These are phyloP conservation scores for Kalmanozyma brasiliensis DNA, from an alignment of 1,284 basidiomycete genomes.

Conservation along the genomic window DNA sequence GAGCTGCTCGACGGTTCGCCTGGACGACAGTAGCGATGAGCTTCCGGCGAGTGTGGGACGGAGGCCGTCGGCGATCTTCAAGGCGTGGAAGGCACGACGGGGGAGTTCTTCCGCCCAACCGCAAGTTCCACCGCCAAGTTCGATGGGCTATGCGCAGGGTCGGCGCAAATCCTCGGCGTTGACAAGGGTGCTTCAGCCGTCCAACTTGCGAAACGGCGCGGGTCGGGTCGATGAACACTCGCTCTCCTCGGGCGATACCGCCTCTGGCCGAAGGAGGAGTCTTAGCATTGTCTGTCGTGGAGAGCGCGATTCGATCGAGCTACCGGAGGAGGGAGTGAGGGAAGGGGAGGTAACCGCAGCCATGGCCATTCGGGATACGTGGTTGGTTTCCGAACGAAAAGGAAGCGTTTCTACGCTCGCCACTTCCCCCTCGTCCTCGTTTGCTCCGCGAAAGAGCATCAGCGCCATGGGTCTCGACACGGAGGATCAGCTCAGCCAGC, in stretches of 20 bases:
- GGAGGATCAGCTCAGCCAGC: slow-evolving; percentile 12
- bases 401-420: slow-evolving; percentile 19
- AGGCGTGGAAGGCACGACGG: slow-evolving; percentile 17
- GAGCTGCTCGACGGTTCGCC: not conserved
- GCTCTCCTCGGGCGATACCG: slow-evolving; percentile 1
- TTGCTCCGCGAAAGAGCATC: slow-evolving; percentile 5
- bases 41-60: not conserved
- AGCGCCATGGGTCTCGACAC: slow-evolving; percentile 17
- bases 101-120: slow-evolving; percentile 6
- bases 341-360: slow-evolving; percentile 14
- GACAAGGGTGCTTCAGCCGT: slow-evolving; percentile 8
- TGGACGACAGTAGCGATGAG: slow-evolving; percentile 10
- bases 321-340: not conserved
- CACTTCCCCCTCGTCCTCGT: not conserved
- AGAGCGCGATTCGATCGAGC: slow-evolving; percentile 16
- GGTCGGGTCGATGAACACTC: slow-evolving; percentile 13
- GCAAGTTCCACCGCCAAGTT: not conserved
- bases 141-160: not conserved
- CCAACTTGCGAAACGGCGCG: not conserved
- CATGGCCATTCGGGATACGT: slow-evolving; percentile 39
- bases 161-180: slow-evolving; percentile 20
- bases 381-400: slow-evolving; percentile 25
- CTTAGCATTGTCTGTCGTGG: slow-evolving; percentile 31
- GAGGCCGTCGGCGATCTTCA: slow-evolving; percentile 20
- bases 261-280: slow-evolving; percentile 8